phyloP scores from a whole-genome alignment of 2,329 filamentous ascomycete species.

The Tothia fuscella region DNA sequence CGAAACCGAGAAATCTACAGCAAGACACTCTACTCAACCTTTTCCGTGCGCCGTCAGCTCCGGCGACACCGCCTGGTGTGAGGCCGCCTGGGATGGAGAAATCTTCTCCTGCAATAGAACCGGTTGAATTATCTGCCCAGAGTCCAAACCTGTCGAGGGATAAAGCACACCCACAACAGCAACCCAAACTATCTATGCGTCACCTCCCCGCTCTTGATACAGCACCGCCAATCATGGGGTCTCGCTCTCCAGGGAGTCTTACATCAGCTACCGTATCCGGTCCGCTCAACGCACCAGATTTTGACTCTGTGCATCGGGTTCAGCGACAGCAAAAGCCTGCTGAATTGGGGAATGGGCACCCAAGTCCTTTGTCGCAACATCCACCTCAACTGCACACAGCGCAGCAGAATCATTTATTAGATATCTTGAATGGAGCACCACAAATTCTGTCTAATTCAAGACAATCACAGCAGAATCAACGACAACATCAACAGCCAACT shows the following conservation, averaged over 20 bases:
- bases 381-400: conserved; percentile 5
- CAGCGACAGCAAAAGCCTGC: conserved; percentile 10
- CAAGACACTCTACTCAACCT: conserved; percentile 34
- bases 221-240: not conserved
- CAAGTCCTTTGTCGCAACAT: not conserved
- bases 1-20: conserved; percentile 18
- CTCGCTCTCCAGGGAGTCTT: not conserved
- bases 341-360: conserved; percentile 6
- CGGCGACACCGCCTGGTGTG: conserved; percentile 12
- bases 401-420: not conserved
- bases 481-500: not conserved
- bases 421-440: not conserved
- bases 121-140: conserved; percentile 17
- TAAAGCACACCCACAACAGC: conserved; percentile 1
- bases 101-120: conserved; percentile 17
- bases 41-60: conserved; percentile 25
- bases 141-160: conserved; percentile 7
- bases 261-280: conserved; percentile 28
- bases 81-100: not conserved
- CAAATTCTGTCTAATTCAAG: not conserved
- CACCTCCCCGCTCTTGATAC: conserved; percentile 6
- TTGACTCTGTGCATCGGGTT: conserved; percentile 24
- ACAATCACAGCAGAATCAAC: conserved; percentile 1
- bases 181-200: conserved; percentile 9
- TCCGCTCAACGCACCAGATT: conserved; percentile 30